A percentile compares a stretch with the other conserved stretches of the same genome.
phyloP scores from a whole-genome alignment of 1,284 basidiomycete genomes.

The Ustilago esculenta region DNA sequence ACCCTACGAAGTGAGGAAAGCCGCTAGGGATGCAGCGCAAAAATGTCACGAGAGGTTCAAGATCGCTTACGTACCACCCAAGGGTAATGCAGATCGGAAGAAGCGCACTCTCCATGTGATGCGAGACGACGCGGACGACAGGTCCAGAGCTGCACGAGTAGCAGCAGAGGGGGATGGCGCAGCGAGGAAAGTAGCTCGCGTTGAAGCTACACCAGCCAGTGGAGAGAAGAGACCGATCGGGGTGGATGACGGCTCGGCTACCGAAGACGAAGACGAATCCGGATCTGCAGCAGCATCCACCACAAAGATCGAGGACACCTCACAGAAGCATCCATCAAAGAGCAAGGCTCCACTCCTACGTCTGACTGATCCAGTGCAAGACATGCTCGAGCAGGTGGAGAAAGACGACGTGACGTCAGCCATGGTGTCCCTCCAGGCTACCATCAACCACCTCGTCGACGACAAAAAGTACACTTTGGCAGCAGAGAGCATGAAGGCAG shows the following conservation, averaged over 20 bases:
- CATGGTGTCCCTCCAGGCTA: constrained; percentile 38
- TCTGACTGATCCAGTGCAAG: constrained; percentile 24
- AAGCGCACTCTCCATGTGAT: constrained; percentile 32
- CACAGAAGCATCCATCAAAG: too few relatives aligned
- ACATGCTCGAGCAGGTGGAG: constrained; percentile 38
- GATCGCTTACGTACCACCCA: constrained; percentile 40
- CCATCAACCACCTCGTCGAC: constrained; percentile 27
- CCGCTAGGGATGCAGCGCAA: constrained; percentile 22
- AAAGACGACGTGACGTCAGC: constrained; percentile 43
- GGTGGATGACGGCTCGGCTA: constrained; percentile 30
- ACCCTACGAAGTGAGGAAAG: constrained; percentile 74
- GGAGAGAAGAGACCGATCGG: constrained; percentile 9
- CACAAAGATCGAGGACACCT: background rate
- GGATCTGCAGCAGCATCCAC: background rate
- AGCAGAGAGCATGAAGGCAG: constrained; percentile 21
- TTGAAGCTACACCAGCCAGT: constrained; percentile 1
- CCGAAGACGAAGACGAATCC: constrained; percentile 42
- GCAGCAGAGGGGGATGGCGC: background rate
- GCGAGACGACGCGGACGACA: constrained; percentile 14
- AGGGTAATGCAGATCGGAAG: constrained; percentile 37
- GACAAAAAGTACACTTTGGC: constrained; percentile 22
- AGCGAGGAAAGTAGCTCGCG: constrained; percentile 9
- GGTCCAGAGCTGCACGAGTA: background rate
- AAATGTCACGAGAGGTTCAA: constrained; percentile 35
- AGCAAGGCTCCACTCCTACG: constrained; percentile 5